phyloP scores from a whole-genome alignment of 192 early-diverging fungal species.

The Phycomyces nitens region DNA sequence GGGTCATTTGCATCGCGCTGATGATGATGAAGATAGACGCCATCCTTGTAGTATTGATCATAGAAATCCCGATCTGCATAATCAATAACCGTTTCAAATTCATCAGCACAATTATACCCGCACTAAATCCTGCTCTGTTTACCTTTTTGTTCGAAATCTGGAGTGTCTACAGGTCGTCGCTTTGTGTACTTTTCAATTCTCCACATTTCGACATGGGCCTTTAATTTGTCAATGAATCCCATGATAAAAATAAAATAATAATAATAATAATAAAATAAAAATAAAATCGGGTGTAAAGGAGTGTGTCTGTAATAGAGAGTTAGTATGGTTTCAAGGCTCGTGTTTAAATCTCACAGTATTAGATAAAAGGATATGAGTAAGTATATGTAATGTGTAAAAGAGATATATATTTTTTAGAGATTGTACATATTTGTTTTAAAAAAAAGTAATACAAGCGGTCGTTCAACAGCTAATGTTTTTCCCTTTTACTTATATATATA shows the following conservation, averaged over 20 bases:
- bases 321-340: no score
- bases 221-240: conserved; percentile 25
- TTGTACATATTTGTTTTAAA: no score
- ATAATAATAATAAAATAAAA: background rate
- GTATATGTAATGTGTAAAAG: no score
- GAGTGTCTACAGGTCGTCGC: conserved; percentile 19
- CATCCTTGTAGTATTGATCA: conserved; percentile 28
- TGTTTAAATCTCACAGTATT: no score
- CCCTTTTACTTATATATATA: no score
- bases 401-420: no score
- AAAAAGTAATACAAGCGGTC: no score
- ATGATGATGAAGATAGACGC: conserved; percentile 19
- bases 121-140: no score
- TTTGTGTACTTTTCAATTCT: conserved; percentile 29
- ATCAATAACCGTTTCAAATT: background rate
- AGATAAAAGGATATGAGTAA: no score
- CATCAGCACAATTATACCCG: no score
- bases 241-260: conserved; percentile 6
- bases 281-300: background rate
- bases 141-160: conserved; percentile 30
- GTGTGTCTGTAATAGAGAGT: no score
- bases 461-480: no score
- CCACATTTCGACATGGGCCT: conserved; percentile 24
- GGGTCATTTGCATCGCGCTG: background rate
- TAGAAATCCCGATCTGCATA: conserved; percentile 26